Conservation (phyloP, 2,329 filamentous ascomycete species). For the Ophiostoma quercus region DNA sequence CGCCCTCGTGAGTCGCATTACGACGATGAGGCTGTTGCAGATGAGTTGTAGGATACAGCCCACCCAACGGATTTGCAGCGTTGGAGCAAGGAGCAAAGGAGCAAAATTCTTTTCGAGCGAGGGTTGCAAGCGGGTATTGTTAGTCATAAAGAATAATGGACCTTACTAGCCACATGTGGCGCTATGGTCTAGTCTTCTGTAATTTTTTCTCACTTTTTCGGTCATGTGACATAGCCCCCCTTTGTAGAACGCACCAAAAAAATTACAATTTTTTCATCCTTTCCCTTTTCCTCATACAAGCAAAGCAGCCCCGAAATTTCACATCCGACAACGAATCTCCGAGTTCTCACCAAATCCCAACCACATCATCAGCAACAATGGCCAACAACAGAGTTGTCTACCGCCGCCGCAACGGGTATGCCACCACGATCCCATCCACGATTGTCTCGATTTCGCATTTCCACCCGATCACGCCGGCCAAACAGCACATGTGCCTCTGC, state of each 20-base stretch:
- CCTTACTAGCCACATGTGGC: neutral
- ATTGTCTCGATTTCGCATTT: neutral
- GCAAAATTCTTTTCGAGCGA: neutral
- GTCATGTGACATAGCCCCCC: slow-evolving; percentile 26
- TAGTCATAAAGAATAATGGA: neutral
- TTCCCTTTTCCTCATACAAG: slow-evolving; percentile 19
- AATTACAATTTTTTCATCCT: slow-evolving; percentile 22
- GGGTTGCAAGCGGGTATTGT: neutral
- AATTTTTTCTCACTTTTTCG: slow-evolving; percentile 18
- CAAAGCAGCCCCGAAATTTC: slow-evolving; percentile 19
- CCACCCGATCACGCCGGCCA: neutral
- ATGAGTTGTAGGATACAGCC: too few species aligned
- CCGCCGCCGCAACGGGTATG: slow-evolving; percentile 77
- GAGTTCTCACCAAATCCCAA: slow-evolving; percentile 27
- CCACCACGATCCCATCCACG: slow-evolving; percentile 30
- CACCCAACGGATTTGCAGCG: too few species aligned
- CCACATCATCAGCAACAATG: slow-evolving; percentile 49
- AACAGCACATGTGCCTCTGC: neutral
- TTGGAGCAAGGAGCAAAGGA: too few species aligned
- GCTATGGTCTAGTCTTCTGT: slow-evolving; percentile 4
- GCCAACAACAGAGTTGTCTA: slow-evolving; percentile 57
- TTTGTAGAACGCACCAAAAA: slow-evolving; percentile 27
- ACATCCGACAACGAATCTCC: slow-evolving; percentile 11
- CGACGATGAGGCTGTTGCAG: too few species aligned
- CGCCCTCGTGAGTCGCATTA: slow-evolving; percentile 18